A percentile compares a stretch with the other conserved stretches of the same genome.
Conservation (phyloP, 768 basidiomycete species). For the Chiua virens region DNA sequence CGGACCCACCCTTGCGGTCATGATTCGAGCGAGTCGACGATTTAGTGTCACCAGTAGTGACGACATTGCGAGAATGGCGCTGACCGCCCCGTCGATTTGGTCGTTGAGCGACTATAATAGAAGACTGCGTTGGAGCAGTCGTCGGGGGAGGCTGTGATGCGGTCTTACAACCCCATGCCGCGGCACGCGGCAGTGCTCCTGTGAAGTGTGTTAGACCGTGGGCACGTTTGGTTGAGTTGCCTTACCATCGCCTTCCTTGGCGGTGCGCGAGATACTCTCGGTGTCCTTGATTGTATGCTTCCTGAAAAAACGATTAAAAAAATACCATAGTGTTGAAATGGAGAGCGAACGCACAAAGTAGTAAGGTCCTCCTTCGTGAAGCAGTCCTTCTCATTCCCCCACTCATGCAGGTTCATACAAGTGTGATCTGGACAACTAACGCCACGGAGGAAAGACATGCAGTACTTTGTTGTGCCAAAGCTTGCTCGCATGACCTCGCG, state of each 20-base stretch:
- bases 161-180: constrained; percentile 60
- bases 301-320: constrained; percentile 41
- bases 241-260: constrained; percentile 61
- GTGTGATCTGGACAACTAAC: constrained; percentile 80
- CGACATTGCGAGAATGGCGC: constrained; percentile 48
- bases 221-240: not conserved
- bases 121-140: constrained; percentile 2
- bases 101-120: constrained; percentile 34
- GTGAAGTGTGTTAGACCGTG: constrained; percentile 9
- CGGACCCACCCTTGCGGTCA: constrained; percentile 44
- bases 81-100: constrained; percentile 43
- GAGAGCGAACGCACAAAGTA: constrained; percentile 63
- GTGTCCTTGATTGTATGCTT: constrained; percentile 94
- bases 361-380: constrained; percentile 96
- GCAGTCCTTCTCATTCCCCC: constrained; percentile 98
- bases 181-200: constrained; percentile 63
- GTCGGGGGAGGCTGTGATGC: constrained; percentile 17
- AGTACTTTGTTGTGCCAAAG: constrained; percentile 96
- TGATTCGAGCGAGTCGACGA: constrained; percentile 34
- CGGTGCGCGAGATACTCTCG: constrained; percentile 60
- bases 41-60: constrained; percentile 37
- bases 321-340: not conserved
- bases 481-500: constrained; percentile 90
- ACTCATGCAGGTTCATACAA: constrained; percentile 96
- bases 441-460: constrained; percentile 91